Evolutionary conservation across 108 stramenopile species (phyloP), one percentile per base, ranked within the genome.

Genomic region (Bacterosira constricta): DNA sequence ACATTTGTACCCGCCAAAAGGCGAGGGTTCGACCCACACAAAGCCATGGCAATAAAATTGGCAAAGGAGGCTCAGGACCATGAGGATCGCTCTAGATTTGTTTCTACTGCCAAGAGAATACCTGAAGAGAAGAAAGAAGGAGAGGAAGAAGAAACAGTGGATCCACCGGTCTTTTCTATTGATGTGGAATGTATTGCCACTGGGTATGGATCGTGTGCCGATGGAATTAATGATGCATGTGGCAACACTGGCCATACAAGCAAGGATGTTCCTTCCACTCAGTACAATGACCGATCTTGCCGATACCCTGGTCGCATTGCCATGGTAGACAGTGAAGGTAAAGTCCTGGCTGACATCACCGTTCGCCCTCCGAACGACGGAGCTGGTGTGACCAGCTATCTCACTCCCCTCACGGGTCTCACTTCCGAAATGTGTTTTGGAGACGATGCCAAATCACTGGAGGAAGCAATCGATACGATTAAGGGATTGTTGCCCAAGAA

Each of bases 111-210:
- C 38, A 49, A 37, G 44, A 41, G 41, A 7, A 50, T 49, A 21
- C 25, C 17, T 13, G 23, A 21, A 7, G 35, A 38, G 29, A 34
- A 37, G 55, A 34, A 56, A 7, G 56, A 15, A 26, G 12, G 35
- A 8, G 25, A 39, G 20, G 18, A 47, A 41, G 54, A 45, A 31
- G 50, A 34, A 17, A 36, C 36, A 8, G 52, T 21, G 25, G 79
- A 80, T 7, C 66, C 66, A 21, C 67, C 77, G 11, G 69, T 82
- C 44, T 82, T 70, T 58, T 71, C 75, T 12, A 75, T 85, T 34
- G 85, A 85, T 57, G 85, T 85, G 36, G 85, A 85, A 69, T 85
- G 85, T 38, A 75, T 83, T 32, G 81, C 85, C 34, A 78, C 81
- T 6, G 79, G 82, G 17, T 64, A 61, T 41, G 73, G 78, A 35